Conservation (phyloP, 768 basidiomycete species). For the Boletus coccyginus region DNA sequence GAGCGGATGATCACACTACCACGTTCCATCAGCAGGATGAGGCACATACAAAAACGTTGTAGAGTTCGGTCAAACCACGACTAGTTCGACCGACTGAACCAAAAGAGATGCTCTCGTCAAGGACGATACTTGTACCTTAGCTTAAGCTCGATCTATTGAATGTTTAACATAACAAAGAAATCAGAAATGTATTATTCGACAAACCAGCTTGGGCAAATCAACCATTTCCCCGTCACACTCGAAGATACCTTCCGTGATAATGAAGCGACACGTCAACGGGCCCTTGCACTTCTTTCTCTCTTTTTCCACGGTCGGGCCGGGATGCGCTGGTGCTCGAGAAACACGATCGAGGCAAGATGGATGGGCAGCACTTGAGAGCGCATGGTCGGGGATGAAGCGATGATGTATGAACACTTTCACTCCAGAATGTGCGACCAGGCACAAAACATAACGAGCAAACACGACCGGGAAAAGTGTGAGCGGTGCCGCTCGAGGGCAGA, state of each 20-base stretch:
- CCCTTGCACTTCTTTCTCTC: constrained; percentile 81
- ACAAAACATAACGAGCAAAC: too few species aligned
- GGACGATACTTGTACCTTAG: constrained; percentile 94
- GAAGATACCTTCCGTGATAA: constrained; percentile 96
- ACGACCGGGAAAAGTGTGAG: too few species aligned
- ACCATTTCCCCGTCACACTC: constrained; percentile 91
- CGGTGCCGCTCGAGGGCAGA: too few species aligned
- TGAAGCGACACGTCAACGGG: constrained; percentile 87
- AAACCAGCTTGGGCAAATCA: constrained; percentile 87
- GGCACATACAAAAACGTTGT: constrained; percentile 79
- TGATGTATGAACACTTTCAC: too few species aligned
- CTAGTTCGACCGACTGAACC: constrained; percentile 92
- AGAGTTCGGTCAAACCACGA: constrained; percentile 91
- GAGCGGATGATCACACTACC: neutral
- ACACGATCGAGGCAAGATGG: too few species aligned
- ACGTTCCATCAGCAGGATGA: neutral
- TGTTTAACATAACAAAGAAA: neutral
- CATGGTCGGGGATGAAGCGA: too few species aligned
- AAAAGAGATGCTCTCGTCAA: constrained; percentile 94
- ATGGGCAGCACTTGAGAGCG: too few species aligned
- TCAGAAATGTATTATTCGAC: constrained; percentile 23
- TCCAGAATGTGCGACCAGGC: too few species aligned
- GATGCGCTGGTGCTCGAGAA: too few species aligned
- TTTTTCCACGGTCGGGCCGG: constrained; percentile 84
- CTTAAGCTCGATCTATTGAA: constrained; percentile 85